Base-by-base conservation (phyloP, 495 filamentous ascomycete species). In the Poronia punctata region DNA sequence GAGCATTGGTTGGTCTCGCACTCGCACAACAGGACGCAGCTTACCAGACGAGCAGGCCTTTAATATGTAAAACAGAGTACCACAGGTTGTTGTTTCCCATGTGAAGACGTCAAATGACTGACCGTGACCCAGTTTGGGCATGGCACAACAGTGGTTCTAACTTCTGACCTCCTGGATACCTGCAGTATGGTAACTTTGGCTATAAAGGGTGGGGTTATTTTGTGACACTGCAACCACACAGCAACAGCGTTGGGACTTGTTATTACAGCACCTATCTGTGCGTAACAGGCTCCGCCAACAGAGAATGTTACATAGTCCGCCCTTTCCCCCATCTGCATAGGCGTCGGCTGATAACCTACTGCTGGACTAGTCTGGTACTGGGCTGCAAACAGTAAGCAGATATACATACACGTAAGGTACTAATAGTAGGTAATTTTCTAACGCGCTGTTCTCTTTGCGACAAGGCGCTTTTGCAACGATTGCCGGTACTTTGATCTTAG, bases 321-420 rank as follows among this genome's bases (percentile, higher is more conserved):
- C n/a, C n/a, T n/a, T n/a, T n/a, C n/a, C n/a, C n/a, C n/a, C n/a
- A n/a, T n/a, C n/a, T n/a, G n/a, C n/a, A n/a, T n/a, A n/a, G n/a
- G n/a, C n/a, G n/a, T n/a, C n/a, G n/a, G n/a, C n/a, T n/a, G n/a
- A n/a, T n/a, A n/a, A n/a, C n/a, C n/a, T n/a, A n/a, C n/a, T n/a
- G n/a, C n/a, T n/a, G n/a, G n/a, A n/a, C n/a, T n/a, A n/a, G n/a
- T n/a, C n/a, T n/a, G n/a, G n/a, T n/a, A n/a, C n/a, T 15, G 23
- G 10, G 31, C 24, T 27, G 7, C 31, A 23, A 43, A 43, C 40
- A 43, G 40, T 43, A 43, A 43, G 40, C 40, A 43, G 7, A n/a
- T n/a, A n/a, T n/a, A n/a, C n/a, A n/a, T n/a, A n/a, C n/a, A n/a
- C n/a, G n/a, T n/a, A n/a, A n/a, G n/a, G n/a, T n/a, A n/a, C n/a